Evolutionary conservation across 2,329 filamentous ascomycete species (phyloP), one percentile per base, ranked within the genome.

Genomic region (Tolypocladium nubicola): DNA sequence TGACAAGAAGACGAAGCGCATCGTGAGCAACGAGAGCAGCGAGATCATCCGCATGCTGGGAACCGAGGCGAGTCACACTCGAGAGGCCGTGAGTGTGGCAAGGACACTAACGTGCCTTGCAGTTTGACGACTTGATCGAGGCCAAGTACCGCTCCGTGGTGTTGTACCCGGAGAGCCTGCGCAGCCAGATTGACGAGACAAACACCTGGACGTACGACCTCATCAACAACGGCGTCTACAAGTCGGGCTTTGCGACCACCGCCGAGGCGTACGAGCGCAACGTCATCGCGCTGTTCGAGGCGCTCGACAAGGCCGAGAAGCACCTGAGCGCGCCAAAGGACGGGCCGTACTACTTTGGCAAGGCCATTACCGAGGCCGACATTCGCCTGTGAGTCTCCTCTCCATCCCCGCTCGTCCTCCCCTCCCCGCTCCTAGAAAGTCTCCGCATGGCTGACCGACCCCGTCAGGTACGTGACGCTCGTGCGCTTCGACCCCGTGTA

Each of bases 1-100:
- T 75, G 90, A 96, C 73, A 90, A 84, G 74, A 85, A 87, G 75
- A 74, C 77, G 55, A 81, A 85, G 66, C 82, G 77, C 39, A 95
- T 96, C 67, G 91, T 96, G 61, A 94, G 81, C 81, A 97, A 97
- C 64, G 92, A 96, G 79, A 90, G 88, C 71, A 86, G 86, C 63
- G 92, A 97, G 75, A 96, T 97, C 69, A 85, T 96, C 70, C 86
- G 92, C 68, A 96, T 96, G 89, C 77, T 97, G 60, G 89, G 89
- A 68, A 80, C 79, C 47, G 89, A 84, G 66, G 90, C 90, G 55
- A 21, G 68, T 57, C 9, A 16, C 26, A 16, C 10, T 23, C 0
- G 7, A 37, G 13, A 10, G 33, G 14, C 47, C 11, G 47, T 19
- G 30, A 49, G 30, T 57, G 53, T 58, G 4, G 59, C 21, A 21